Percentiles rank a stretch among this genome's conserved stretches.
Conservation (phyloP, 306 rosid species). For the Betula pendula region DNA sequence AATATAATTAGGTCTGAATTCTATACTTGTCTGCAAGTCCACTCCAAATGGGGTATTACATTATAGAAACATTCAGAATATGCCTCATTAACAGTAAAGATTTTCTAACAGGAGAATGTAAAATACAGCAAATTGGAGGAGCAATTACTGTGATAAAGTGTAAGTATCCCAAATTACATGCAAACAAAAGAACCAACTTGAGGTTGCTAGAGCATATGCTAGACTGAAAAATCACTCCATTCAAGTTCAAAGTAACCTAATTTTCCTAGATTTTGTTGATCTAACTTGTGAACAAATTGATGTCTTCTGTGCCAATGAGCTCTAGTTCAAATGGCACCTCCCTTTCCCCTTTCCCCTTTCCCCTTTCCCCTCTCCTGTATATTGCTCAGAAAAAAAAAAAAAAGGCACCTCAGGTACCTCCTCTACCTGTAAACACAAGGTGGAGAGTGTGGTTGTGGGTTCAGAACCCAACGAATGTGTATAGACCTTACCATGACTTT, state of each 20-base stretch:
- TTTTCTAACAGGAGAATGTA: too few relatives aligned
- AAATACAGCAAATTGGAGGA: neutral
- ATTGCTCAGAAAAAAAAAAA: too few relatives aligned
- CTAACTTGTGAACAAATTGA: neutral
- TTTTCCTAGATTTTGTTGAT: too few relatives aligned
- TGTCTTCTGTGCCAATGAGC: neutral
- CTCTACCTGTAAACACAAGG: neutral
- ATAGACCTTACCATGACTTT: neutral
- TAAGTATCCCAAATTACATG: neutral
- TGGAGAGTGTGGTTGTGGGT: neutral
- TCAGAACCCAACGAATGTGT: neutral
- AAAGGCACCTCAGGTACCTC: too few relatives aligned
- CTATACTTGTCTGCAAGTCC: neutral
- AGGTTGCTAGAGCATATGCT: too few relatives aligned
- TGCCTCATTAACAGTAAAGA: too few relatives aligned
- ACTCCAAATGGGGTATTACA: neutral
- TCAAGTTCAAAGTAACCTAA: too few relatives aligned
- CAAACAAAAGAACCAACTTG: too few relatives aligned
- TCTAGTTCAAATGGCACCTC: neutral
- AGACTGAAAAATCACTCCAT: too few relatives aligned
- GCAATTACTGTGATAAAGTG: neutral
- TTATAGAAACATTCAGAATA: too few relatives aligned
- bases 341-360: too few relatives aligned
- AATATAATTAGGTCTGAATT: neutral
- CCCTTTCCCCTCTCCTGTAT: too few relatives aligned